Conservation (phyloP, 2,329 filamentous ascomycete genomes). For the Colletotrichum sp. region DNA sequence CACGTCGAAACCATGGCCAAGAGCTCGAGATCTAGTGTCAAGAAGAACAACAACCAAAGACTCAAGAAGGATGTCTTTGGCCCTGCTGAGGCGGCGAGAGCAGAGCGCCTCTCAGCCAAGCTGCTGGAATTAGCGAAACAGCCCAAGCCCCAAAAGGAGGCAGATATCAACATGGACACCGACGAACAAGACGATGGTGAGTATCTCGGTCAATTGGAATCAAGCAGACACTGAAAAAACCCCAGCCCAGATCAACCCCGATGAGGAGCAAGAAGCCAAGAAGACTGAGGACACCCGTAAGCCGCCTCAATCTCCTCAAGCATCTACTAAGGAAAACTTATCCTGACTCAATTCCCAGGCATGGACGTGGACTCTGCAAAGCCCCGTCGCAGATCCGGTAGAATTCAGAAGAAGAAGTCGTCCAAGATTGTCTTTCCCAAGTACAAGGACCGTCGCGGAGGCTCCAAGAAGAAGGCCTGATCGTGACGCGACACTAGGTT, state of each 20-base stretch:
- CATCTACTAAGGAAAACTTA: constrained; percentile 23
- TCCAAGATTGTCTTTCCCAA: constrained; percentile 65
- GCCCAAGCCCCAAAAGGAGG: constrained; percentile 66
- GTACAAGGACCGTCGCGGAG: constrained; percentile 55
- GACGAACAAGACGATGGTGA: constrained; percentile 28
- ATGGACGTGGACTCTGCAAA: constrained; percentile 64
- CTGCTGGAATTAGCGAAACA: constrained; percentile 80
- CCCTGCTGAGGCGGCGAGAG: constrained; percentile 79
- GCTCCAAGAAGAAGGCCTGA: constrained; percentile 41
- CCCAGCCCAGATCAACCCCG: constrained; percentile 30
- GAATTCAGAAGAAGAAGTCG: constrained; percentile 62
- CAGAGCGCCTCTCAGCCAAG: constrained; percentile 84
- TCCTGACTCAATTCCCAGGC: constrained; percentile 33
- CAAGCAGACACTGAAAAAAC: constrained; percentile 6
- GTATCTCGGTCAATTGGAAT: background rate
- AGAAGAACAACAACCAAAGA: constrained; percentile 82
- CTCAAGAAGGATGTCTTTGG: constrained; percentile 85
- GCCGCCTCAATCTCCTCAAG: background rate
- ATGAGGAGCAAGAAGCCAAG: constrained; percentile 31
- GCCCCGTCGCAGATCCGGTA: constrained; percentile 39
- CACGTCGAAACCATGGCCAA: constrained; percentile 75
- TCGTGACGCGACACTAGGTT: background rate
- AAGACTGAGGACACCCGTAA: constrained; percentile 23
- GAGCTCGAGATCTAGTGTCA: constrained; percentile 77
- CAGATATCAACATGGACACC: constrained; percentile 54